These are phyloP conservation scores for Amesomyces nigricolor DNA, from an alignment of 2,329 filamentous ascomycete genomes.

Conservation along the genomic window DNA sequence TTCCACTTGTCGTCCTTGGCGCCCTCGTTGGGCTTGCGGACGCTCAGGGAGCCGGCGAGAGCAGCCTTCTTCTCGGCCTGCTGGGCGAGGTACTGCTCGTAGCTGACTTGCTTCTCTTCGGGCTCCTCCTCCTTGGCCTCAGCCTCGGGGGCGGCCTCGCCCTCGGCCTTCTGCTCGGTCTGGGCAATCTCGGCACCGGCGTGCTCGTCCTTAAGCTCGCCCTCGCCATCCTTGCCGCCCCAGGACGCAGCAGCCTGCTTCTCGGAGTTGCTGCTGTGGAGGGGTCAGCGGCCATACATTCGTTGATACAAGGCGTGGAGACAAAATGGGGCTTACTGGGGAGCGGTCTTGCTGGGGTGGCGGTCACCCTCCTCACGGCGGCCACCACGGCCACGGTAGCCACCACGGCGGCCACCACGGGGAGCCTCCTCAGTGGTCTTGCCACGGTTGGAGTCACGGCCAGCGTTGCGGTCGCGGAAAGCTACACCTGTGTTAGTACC, in stretches of 20 bases:
- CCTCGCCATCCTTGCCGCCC: slow-evolving; percentile 75
- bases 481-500: slow-evolving; percentile 45
- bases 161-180: slow-evolving; percentile 64
- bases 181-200: slow-evolving; percentile 85
- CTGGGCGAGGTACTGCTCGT: slow-evolving; percentile 77
- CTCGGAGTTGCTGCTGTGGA: slow-evolving; percentile 59
- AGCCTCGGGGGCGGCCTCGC: slow-evolving; percentile 34
- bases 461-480: slow-evolving; percentile 83
- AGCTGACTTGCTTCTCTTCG: slow-evolving; percentile 70
- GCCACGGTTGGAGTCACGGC: slow-evolving; percentile 73
- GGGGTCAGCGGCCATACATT: slow-evolving; percentile 19
- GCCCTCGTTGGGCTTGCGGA: slow-evolving; percentile 91
- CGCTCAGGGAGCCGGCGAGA: slow-evolving; percentile 53
- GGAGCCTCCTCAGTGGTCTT: slow-evolving; percentile 67
- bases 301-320: not conserved
- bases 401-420: slow-evolving; percentile 52
- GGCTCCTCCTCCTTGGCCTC: slow-evolving; percentile 29
- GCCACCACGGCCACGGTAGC: slow-evolving; percentile 52
- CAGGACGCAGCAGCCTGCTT: slow-evolving; percentile 88
- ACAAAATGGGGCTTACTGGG: slow-evolving; percentile 39
- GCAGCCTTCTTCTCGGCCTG: slow-evolving; percentile 53
- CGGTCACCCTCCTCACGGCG: slow-evolving; percentile 53
- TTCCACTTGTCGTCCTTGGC: slow-evolving; percentile 85
- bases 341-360: slow-evolving; percentile 43
- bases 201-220: slow-evolving; percentile 86